These are phyloP conservation scores for Hypocreales sp. DNA, from an alignment of 2,329 filamentous ascomycete species.

Conservation along the genomic window DNA sequence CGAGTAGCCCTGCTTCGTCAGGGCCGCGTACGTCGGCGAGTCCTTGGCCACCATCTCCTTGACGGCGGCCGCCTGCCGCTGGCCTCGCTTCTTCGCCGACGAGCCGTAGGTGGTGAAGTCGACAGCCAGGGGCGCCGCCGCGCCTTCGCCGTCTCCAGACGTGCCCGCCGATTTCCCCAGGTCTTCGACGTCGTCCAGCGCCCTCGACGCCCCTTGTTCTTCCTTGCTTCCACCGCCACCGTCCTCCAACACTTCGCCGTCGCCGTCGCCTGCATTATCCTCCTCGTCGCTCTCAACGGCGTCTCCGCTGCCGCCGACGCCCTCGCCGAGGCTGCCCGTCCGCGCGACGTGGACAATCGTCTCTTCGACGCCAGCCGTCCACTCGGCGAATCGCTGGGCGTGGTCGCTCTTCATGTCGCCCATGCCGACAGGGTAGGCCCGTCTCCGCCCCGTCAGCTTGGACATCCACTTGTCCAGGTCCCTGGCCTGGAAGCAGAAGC, in stretches of 20 bases:
- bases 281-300: constrained; percentile 75
- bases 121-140: constrained; percentile 46
- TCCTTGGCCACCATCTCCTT: constrained; percentile 93
- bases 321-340: constrained; percentile 45
- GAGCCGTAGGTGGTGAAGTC: constrained; percentile 70
- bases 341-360: constrained; percentile 48
- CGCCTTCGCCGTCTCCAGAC: constrained; percentile 19
- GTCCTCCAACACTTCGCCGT: constrained; percentile 31
- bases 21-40: constrained; percentile 73
- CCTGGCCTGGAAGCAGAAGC: constrained; percentile 85
- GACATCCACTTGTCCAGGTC: constrained; percentile 94
- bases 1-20: constrained; percentile 93
- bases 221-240: constrained; percentile 22
- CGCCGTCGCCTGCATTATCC: constrained; percentile 43
- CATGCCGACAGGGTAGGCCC: constrained; percentile 79
- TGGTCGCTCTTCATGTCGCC: constrained; percentile 72
- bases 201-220: constrained; percentile 17
- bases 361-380: constrained; percentile 59
- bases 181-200: constrained; percentile 72
- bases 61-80: constrained; percentile 25
- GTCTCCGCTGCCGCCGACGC: constrained; percentile 66
- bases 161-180: constrained; percentile 50
- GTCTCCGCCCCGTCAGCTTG: constrained; percentile 73
- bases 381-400: constrained; percentile 53
- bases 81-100: constrained; percentile 25